Evolutionary conservation across 371 early-diverging fungal species (phyloP).

Genomic region (Saksenaea vasiformis): DNA sequence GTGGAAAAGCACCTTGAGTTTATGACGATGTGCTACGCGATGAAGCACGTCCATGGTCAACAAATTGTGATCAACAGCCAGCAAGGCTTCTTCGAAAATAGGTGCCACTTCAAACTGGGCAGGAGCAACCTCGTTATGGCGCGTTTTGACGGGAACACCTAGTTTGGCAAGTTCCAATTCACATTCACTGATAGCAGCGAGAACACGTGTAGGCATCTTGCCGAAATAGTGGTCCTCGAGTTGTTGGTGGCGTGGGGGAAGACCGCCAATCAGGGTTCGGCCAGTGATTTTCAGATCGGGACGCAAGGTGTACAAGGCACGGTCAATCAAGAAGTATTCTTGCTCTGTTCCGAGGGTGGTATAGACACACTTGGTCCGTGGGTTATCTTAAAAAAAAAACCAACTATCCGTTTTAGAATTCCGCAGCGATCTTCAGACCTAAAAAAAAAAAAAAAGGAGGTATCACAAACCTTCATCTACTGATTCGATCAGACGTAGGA

Average conservation of each 20-base stretch:
- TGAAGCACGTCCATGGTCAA: constrained; percentile 96
- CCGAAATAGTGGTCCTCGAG: constrained; percentile 99
- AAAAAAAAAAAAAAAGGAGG: no score
- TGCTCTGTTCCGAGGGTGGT: constrained; percentile 97
- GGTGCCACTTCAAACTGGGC: constrained; percentile 98
- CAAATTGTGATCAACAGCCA: constrained; percentile 98
- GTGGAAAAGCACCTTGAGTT: constrained; percentile 96
- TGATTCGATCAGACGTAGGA: constrained; percentile 73
- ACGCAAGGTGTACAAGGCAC: constrained; percentile 85
- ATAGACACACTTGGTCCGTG: constrained; percentile 73
- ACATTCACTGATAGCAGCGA: constrained; percentile 89
- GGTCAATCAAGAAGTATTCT: constrained; percentile 98
- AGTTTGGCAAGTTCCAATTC: constrained; percentile 92
- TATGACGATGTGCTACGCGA: constrained; percentile 96
- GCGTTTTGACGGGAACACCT: constrained; percentile 98
- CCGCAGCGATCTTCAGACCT: background rate
- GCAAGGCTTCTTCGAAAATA: constrained; percentile 93
- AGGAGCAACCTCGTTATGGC: constrained; percentile 99
- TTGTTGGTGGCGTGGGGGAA: constrained; percentile 98
- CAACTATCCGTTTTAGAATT: background rate
- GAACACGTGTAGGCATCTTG: constrained; percentile 90
- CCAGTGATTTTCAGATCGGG: constrained; percentile 97
- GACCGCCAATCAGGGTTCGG: constrained; percentile 89
- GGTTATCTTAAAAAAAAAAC: constrained; percentile 20
- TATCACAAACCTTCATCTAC: constrained; percentile 49